Conservation (phyloP, 768 basidiomycete genomes). For the Xerocomellus chrysenteron region DNA sequence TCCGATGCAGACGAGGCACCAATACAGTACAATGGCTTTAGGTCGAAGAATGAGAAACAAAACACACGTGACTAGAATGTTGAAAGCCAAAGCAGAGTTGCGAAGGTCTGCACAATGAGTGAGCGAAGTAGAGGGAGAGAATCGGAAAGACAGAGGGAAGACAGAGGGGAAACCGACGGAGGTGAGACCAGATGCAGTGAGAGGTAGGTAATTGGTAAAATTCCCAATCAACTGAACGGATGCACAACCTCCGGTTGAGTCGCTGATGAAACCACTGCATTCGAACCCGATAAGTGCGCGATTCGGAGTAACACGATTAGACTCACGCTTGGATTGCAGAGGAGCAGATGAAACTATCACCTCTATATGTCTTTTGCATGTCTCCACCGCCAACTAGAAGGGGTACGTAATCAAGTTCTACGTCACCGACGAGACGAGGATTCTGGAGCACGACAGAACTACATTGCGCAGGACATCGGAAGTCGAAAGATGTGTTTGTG, state of each 20-base stretch:
- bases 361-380: conserved; percentile 66
- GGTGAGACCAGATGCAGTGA: conserved; percentile 56
- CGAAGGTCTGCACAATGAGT: conserved; percentile 72
- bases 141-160: conserved; percentile 71
- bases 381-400: conserved; percentile 88
- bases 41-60: conserved; percentile 76
- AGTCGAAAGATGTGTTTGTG: conserved; percentile 57
- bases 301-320: not conserved
- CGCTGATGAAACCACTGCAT: conserved; percentile 60
- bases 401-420: conserved; percentile 65
- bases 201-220: conserved; percentile 67
- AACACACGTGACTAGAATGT: conserved; percentile 62
- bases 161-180: conserved; percentile 73
- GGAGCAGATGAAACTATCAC: conserved; percentile 82
- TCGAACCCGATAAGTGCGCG: conserved; percentile 7
- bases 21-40: conserved; percentile 63
- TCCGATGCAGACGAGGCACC: conserved; percentile 79
- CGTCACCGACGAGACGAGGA: conserved; percentile 67
- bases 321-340: conserved; percentile 79
- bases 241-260: conserved; percentile 75
- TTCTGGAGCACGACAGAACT: conserved; percentile 64
- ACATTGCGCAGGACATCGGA: conserved; percentile 81
- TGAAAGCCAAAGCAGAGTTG: conserved; percentile 67
- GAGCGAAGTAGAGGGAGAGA: conserved; percentile 47
- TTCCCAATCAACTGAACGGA: conserved; percentile 67